Evolutionary conservation across 2,329 filamentous ascomycete species (phyloP), one percentile per base, ranked within the genome.

Genomic region (Botrytis fragariae): DNA sequence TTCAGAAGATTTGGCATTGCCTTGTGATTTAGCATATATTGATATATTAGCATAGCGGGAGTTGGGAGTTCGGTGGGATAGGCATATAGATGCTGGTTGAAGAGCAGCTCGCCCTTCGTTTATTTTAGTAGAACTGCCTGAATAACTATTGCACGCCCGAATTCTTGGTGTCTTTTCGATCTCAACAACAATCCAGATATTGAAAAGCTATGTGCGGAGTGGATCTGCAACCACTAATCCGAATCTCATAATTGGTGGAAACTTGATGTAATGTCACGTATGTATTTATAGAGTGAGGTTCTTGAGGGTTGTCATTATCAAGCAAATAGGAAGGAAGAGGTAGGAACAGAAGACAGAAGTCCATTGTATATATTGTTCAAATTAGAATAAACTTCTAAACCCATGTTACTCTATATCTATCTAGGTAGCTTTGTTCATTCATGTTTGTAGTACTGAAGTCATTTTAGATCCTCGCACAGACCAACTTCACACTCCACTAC

Each of bases 401-500:
- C n/a, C 20, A 12, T 48, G 35, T 25, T n/a, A 54, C 37, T 37
- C 4, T 37, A 10, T 20, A 48, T 14, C 4, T 22, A 37, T n/a
- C 10, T 51, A 29, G 51, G 25, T 54, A 29, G n/a, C 5, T 29
- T 14, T 16, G 6, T 29, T 29, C n/a, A 54, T 18, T 18, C n/a
- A 54, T 16, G 14, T 54, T 29, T 29, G 51, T 29, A 54, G 51
- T 54, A 5, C 48, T n/a, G 25, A 54, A n/a, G 48, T 54, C 51
- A 57, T 57, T 14, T 57, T 57, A 29, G 51, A 22, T 9, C 3
- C 6, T 60, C 20, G 57, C 71, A 73, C 65, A 62, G 54, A 70
- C 64, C 44, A 73, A 44, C 57, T 29, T n/a, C 14, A 22, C 44
- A 51, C 57, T 62, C 32, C 32, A 42, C 44, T 73, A 73, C 71